phyloP scores from a whole-genome alignment of 1,284 basidiomycete species.

The Sanghuangporus sanghuang region DNA sequence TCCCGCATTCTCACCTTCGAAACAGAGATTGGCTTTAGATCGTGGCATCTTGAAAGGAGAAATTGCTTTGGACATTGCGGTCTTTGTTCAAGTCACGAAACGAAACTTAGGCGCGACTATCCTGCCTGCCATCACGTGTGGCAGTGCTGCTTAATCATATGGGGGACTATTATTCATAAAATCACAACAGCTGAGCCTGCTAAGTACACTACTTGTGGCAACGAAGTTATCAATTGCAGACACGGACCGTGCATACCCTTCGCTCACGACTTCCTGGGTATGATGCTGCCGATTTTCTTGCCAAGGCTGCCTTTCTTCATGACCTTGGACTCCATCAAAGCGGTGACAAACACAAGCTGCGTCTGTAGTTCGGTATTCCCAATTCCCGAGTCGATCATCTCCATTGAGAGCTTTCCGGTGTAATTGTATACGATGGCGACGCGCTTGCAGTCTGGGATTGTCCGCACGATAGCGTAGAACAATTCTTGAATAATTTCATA shows the following conservation, averaged over 20 bases:
- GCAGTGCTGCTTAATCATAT: no score
- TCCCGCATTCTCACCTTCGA: background rate
- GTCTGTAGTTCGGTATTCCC: background rate
- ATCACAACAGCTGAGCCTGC: background rate
- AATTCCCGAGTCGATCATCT: constrained; percentile 8
- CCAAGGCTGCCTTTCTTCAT: background rate
- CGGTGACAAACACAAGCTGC: constrained; percentile 8
- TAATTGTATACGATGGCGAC: constrained; percentile 13
- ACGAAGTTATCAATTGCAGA: background rate
- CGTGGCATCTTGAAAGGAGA: background rate
- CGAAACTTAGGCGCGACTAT: no score
- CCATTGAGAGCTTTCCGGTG: constrained; percentile 5
- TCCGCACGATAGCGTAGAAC: constrained; percentile 14
- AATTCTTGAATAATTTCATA: constrained; percentile 15
- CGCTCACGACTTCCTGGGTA: background rate
- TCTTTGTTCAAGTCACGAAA: no score
- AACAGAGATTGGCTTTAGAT: background rate
- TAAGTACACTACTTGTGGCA: background rate
- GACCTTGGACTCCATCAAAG: constrained; percentile 2
- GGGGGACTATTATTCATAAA: no score
- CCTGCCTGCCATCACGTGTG: no score
- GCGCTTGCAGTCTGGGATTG: constrained; percentile 10
- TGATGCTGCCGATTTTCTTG: background rate
- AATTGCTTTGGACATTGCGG: no score
- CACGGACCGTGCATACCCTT: background rate